Base-by-base conservation (phyloP, 805 yeast genomes). In the Saccharomyces jurei region DNA sequence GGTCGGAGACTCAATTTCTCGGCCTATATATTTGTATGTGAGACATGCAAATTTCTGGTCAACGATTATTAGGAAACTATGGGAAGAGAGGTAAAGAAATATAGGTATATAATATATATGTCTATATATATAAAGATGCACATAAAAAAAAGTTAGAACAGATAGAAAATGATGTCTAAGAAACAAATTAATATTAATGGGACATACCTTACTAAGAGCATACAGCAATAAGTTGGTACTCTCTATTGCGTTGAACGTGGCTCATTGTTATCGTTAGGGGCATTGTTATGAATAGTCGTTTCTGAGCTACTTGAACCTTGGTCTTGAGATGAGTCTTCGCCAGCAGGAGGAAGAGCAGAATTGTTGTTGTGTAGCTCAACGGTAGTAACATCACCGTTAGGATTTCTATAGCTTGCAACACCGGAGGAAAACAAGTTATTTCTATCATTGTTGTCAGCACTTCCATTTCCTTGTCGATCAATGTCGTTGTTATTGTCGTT, bases 341-440 rank as follows among this genome's bases (percentile, higher is more conserved):
- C 22, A 6, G 44, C 9, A 17, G 44, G 9, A 17, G 44, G 22
- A 17, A 2, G 8, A n/a, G 36, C n/a, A 14, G 17, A 31, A 31
- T 31, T 36, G 11, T 21, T 36, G 4, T 17, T 21, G 44, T 6
- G 9, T 17, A 36, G 44, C 17, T n/a, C 44, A 17, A 36, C 25
- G 25, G 68, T 66, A 4, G 68, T 55, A 8, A 69, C 71, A 17
- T 55, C 52, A 11, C 73, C 73, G 48, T 59, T 56, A 22, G 54
- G 60, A 46, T 59, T 58, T 58, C 73, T 66, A 48, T 54, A 62
- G 57, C 72, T 68, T 8, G 71, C 73, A 9, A 68, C 73, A 26
- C 73, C 73, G 4, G 65, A 55, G 52, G 59, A 63, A 46, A 69
- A 69, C 52, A 66, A 14, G 26, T 31, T 50, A 32, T 51, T 52